A percentile compares a stretch with the other conserved stretches of the same genome.
Conservation (phyloP, 169 alveolate genomes). For the Neospora caninum region DNA sequence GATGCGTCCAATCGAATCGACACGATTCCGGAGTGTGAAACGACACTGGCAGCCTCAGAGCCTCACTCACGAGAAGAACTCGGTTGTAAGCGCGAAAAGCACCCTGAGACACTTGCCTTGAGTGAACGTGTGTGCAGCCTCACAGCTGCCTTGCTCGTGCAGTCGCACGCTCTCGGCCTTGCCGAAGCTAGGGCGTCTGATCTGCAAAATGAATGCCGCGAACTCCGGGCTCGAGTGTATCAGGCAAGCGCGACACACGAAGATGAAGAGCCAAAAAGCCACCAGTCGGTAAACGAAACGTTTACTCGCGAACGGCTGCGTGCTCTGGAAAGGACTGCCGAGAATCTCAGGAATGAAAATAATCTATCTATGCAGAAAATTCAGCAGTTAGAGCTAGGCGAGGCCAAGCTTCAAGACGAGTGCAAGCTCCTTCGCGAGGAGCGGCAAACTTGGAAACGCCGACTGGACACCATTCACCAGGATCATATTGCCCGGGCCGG, state of each 20-base stretch:
- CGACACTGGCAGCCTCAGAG: neutral
- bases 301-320: neutral
- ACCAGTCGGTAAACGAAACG: neutral
- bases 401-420: constrained; percentile 30
- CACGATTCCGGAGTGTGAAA: neutral
- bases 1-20: too few relatives aligned
- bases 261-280: neutral
- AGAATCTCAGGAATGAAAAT: neutral
- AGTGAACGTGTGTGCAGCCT: constrained; percentile 31
- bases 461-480: neutral
- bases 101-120: neutral
- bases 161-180: neutral
- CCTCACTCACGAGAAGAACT: neutral
- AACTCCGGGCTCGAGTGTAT: neutral
- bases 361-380: neutral
- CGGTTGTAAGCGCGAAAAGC: neutral
- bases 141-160: neutral
- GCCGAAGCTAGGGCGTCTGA: neutral
- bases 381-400: neutral
- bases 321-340: neutral
- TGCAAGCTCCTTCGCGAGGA: constrained; percentile 12
- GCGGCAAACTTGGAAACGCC: neutral
- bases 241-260: neutral
- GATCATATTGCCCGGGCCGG: neutral
- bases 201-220: neutral